Percentiles rank a stretch among this genome's conserved stretches.
These are phyloP conservation scores for Thermochaetoides dissita DNA, from an alignment of 2,329 filamentous ascomycete species.

Conservation along the genomic window DNA sequence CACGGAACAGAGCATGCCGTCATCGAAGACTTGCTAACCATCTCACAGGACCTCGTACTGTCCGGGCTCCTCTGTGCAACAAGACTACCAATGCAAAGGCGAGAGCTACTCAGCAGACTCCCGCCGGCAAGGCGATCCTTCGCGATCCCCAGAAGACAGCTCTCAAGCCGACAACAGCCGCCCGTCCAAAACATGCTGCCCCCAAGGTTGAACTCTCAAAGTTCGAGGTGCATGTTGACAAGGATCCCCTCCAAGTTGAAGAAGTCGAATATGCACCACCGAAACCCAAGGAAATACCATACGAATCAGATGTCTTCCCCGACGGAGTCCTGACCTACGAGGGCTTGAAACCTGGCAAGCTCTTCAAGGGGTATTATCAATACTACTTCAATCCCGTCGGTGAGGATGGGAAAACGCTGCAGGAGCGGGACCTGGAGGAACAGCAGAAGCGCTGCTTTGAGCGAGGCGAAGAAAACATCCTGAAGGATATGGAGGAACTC, in stretches of 20 bases:
- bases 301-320: conserved; percentile 56
- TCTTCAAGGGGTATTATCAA: conserved; percentile 47
- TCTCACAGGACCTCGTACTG: conserved; percentile 41
- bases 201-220: conserved; percentile 41
- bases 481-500: conserved; percentile 49
- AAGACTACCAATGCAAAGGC: conserved; percentile 91
- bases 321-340: conserved; percentile 41
- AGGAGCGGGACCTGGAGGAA: conserved; percentile 46
- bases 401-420: conserved; percentile 49
- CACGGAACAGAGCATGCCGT: too few species aligned
- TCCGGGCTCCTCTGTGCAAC: conserved; percentile 69
- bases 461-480: conserved; percentile 52
- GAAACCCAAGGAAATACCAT: conserved; percentile 48
- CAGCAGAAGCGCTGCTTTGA: conserved; percentile 35
- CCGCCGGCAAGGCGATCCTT: conserved; percentile 44
- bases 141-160: conserved; percentile 47
- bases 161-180: conserved; percentile 42
- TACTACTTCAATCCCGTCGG: conserved; percentile 50
- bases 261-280: conserved; percentile 89
- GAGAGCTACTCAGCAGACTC: conserved; percentile 46
- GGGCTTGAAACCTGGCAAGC: conserved; percentile 42
- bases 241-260: conserved; percentile 39
- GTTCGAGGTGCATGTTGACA: conserved; percentile 47
- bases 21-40: neutral
- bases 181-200: conserved; percentile 44